Evolutionary conservation across 2,329 filamentous ascomycete genomes (phyloP), one percentile per base, ranked within the genome.

Genomic region (Metarhizium sp.): DNA sequence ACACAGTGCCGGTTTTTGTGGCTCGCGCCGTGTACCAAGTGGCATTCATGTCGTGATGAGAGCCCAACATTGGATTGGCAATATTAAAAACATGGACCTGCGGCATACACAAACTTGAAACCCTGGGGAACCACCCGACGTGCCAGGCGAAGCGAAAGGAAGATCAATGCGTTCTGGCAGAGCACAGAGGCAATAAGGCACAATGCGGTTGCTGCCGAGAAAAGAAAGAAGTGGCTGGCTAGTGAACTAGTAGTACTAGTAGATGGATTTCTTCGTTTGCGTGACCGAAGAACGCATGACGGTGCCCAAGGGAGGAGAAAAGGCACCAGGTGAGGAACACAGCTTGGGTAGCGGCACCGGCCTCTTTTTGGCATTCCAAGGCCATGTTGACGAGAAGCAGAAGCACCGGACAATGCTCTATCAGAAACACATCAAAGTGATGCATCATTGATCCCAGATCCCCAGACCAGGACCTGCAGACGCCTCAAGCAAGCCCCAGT

Each of bases 1-100:
- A 42, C 51, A 53, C 51, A 53, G 55, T 53, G 55, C 38, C 46
- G 16, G 18, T 18, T 32, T 46, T n/a, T 50, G 51, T 40, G 29
- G 51, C 30, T 45, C 46, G 30, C 51, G 13, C 55, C n/a, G 51
- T 51, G 48, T 53, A 48, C n/a, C 4, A 7, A 45, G 16, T 16
- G 6, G 42, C 30, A 14, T 34, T 36, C 14, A 46, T 42, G 13
- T 45, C 13, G 20, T 13, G 45, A 53, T 52, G 50, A 45, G 10
- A 30, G 40, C 50, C 50, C 50, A 45, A 25, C n/a, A 45, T 20
- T 48, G 45, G 20, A 48, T 48, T 48, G 8, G 45, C 45, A 29
- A 30, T 48, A 48, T 5, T 46, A 20, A 46, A 20, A n/a, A 8
- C 8, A 25, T 20, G 14, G 40, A 10, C 2, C 40, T 18, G 14